Evolutionary conservation across 805 yeast species (phyloP).

Genomic region (Starmera dryadoides): DNA sequence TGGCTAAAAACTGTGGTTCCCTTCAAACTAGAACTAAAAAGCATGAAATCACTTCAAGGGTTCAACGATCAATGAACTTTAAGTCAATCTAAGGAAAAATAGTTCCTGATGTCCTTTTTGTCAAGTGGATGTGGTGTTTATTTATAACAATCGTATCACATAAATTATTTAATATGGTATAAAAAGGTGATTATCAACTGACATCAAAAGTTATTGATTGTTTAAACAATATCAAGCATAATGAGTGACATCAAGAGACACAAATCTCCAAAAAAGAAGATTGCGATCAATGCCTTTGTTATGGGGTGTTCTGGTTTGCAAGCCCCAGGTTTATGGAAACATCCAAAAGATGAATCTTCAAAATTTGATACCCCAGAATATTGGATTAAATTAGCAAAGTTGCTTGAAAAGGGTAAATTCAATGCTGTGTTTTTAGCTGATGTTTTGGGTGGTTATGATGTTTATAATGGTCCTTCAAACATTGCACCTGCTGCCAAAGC

Average conservation of each 20-base stretch:
- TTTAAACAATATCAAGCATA: too few relatives aligned
- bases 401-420: constrained; percentile 27
- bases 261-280: constrained; percentile 14
- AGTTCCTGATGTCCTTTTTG: too few relatives aligned
- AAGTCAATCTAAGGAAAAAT: too few relatives aligned
- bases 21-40: too few relatives aligned
- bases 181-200: too few relatives aligned
- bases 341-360: constrained; percentile 26
- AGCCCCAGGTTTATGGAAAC: constrained; percentile 22
- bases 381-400: constrained; percentile 28
- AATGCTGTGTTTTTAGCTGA: constrained; percentile 29
- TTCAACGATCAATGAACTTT: too few relatives aligned
- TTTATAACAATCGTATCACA: too few relatives aligned
- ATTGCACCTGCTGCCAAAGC: constrained; percentile 21
- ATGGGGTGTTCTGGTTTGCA: constrained; percentile 20
- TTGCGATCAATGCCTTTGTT: constrained; percentile 28
- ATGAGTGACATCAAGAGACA: constrained; percentile 5
- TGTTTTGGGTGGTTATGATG: constrained; percentile 31
- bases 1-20: too few relatives aligned
- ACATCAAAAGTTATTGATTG: too few relatives aligned
- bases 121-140: too few relatives aligned
- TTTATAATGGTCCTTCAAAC: constrained; percentile 28
- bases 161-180: too few relatives aligned
- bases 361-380: constrained; percentile 21
- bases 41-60: too few relatives aligned